phyloP scores from a whole-genome alignment of 352 stramenopile genomes.

The Hyaloperonospora brassicae region DNA sequence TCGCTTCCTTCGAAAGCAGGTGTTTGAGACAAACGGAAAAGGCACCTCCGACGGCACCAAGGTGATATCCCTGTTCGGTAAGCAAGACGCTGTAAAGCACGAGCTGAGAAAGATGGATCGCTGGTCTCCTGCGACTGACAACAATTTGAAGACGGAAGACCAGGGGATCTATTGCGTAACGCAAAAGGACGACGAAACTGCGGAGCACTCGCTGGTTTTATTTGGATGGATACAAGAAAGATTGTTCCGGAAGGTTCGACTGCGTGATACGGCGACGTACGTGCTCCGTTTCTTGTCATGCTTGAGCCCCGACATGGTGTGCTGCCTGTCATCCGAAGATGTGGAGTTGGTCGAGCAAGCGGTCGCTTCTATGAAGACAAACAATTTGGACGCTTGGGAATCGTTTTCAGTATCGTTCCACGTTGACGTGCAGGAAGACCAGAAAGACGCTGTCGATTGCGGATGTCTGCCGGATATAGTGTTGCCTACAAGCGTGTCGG shows the following conservation, averaged over 20 bases:
- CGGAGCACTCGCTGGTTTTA: conserved; percentile 26
- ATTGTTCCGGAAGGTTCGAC: conserved; percentile 29
- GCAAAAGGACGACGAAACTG: conserved; percentile 2
- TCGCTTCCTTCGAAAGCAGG: conserved; percentile 44
- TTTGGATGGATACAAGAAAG: conserved; percentile 55
- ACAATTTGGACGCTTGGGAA: conserved; percentile 31
- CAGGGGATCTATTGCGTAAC: conserved; percentile 53
- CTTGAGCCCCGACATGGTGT: conserved; percentile 40
- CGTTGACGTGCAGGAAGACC: conserved; percentile 42
- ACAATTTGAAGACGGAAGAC: conserved; percentile 27
- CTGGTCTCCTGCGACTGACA: conserved; percentile 43
- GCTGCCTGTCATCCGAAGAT: conserved; percentile 39
- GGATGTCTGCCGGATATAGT: conserved; percentile 2
- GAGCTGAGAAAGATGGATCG: conserved; percentile 29
- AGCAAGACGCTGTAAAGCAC: conserved; percentile 40
- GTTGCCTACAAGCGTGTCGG: not conserved
- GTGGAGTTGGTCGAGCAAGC: conserved; percentile 20
- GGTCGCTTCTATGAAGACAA: conserved; percentile 15
- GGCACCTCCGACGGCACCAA: conserved; percentile 14
- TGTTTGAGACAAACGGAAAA: conserved; percentile 26
- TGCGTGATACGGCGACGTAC: conserved; percentile 62
- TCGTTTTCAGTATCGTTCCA: conserved; percentile 38
- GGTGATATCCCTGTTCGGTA: conserved; percentile 51
- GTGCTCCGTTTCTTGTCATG: conserved; percentile 59
- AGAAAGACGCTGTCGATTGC: conserved; percentile 32